Evolutionary conservation across 805 yeast species (phyloP).

Genomic region (Wickerhamiella australiensis): DNA sequence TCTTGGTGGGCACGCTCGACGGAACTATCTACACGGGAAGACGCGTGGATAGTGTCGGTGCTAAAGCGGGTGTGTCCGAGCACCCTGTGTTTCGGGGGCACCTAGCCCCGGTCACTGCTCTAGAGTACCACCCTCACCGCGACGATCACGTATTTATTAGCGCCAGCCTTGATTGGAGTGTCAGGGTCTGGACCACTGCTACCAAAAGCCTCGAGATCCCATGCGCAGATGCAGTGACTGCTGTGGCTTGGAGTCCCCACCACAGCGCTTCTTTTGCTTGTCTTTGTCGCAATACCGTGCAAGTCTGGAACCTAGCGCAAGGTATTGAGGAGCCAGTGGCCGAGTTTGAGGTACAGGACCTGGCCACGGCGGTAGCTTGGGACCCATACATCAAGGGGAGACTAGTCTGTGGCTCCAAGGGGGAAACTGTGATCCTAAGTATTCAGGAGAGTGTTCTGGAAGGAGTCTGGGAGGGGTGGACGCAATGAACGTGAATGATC

Average conservation of each 20-base stretch:
- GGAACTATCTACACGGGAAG: constrained; percentile 29
- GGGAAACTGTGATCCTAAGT: neutral
- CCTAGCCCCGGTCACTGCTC: constrained; percentile 28
- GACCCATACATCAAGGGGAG: neutral
- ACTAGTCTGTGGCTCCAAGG: neutral
- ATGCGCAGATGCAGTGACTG: constrained; percentile 28
- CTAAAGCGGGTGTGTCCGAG: constrained; percentile 14
- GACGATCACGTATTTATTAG: constrained; percentile 22
- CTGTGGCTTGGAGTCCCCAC: constrained; percentile 31
- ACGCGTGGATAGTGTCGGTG: constrained; percentile 24
- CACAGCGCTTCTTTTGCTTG: constrained; percentile 28
- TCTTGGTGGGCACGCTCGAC: constrained; percentile 31
- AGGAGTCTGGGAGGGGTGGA: neutral
- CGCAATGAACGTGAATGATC: too few relatives aligned
- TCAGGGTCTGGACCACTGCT: constrained; percentile 28
- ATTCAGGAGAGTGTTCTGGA: neutral
- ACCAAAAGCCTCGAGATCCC: constrained; percentile 17
- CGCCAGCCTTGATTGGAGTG: constrained; percentile 31
- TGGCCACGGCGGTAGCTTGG: constrained; percentile 28
- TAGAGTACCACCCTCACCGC: constrained; percentile 23
- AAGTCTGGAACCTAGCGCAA: constrained; percentile 31
- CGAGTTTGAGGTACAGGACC: constrained; percentile 18
- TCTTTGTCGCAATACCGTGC: constrained; percentile 28
- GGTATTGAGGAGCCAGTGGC: constrained; percentile 26
- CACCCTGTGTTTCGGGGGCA: constrained; percentile 25